These are phyloP conservation scores for Piloderma croceum DNA, from an alignment of 768 basidiomycete species.

Conservation along the genomic window DNA sequence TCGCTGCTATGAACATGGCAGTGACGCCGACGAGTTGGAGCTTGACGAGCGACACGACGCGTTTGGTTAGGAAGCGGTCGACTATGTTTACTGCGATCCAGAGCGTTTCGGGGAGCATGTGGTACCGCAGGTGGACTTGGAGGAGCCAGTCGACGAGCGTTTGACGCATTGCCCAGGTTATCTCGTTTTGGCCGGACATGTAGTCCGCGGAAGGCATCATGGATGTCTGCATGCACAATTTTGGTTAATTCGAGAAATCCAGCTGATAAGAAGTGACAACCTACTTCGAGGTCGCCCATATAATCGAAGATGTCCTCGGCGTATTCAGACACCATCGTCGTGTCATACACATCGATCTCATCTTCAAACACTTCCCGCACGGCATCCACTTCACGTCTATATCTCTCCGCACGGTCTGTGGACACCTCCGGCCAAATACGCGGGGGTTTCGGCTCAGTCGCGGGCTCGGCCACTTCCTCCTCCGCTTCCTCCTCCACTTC, in stretches of 20 bases:
- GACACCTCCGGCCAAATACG: slow-evolving; percentile 73
- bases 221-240: slow-evolving; percentile 54
- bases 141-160: slow-evolving; percentile 97
- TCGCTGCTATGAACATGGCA: slow-evolving; percentile 98
- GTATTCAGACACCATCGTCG: slow-evolving; percentile 96
- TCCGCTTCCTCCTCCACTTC: slow-evolving; percentile 38
- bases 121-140: slow-evolving; percentile 96
- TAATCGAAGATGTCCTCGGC: slow-evolving; percentile 97
- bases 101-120: slow-evolving; percentile 97
- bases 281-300: slow-evolving; percentile 89
- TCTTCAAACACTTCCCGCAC: slow-evolving; percentile 62
- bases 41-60: slow-evolving; percentile 83
- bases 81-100: slow-evolving; percentile 99
- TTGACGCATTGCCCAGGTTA: slow-evolving; percentile 91
- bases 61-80: slow-evolving; percentile 85
- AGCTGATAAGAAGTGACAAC: slow-evolving; percentile 16
- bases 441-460: slow-evolving; percentile 32
- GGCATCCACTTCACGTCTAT: slow-evolving; percentile 56
- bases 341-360: slow-evolving; percentile 61
- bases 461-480: slow-evolving; percentile 17
- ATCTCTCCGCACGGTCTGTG: slow-evolving; percentile 53
- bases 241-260: background rate
- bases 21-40: slow-evolving; percentile 96
- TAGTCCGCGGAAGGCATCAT: slow-evolving; percentile 91
- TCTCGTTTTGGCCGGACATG: slow-evolving; percentile 90